These are phyloP conservation scores for Inosperma sp. DNA, from an alignment of 768 basidiomycete genomes.

Conservation along the genomic window DNA sequence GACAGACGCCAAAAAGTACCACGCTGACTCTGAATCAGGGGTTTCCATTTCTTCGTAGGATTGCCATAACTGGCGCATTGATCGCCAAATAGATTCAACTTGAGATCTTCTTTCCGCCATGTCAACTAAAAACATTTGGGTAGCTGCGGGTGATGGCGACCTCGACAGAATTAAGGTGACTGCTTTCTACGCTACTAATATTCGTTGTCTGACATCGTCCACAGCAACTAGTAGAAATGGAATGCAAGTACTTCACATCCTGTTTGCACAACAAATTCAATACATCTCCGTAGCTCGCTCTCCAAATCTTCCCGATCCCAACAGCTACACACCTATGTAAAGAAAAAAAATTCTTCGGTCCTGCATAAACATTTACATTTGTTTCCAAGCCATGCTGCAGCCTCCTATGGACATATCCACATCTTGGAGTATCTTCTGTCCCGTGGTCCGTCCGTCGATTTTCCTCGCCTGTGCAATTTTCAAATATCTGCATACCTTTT, in stretches of 20 bases:
- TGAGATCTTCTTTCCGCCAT: constrained; percentile 9
- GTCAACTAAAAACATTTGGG: constrained; percentile 73
- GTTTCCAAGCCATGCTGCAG: constrained; percentile 77
- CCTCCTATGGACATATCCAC: constrained; percentile 80
- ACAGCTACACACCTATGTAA: constrained; percentile 82
- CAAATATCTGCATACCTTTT: constrained; percentile 4
- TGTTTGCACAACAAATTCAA: constrained; percentile 27
- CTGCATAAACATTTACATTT: background rate
- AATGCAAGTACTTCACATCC: constrained; percentile 42
- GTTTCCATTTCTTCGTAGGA: constrained; percentile 5
- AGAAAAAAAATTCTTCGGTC: constrained; percentile 8
- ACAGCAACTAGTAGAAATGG: constrained; percentile 57
- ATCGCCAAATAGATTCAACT: constrained; percentile 10
- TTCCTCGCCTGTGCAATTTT: constrained; percentile 9
- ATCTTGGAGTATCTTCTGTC: constrained; percentile 76
- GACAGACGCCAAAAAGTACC: constrained; percentile 4
- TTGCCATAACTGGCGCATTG: constrained; percentile 14
- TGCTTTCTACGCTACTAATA: constrained; percentile 9
- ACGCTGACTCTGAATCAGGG: constrained; percentile 6
- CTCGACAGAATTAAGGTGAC: constrained; percentile 66
- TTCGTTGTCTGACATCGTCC: constrained; percentile 13
- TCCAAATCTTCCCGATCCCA: constrained; percentile 64
- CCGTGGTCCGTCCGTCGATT: constrained; percentile 40
- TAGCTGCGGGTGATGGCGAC: constrained; percentile 90
- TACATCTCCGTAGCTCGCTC: constrained; percentile 46